phyloP scores from a whole-genome alignment of 495 filamentous ascomycete species.

The Podospora fimiseda region DNA sequence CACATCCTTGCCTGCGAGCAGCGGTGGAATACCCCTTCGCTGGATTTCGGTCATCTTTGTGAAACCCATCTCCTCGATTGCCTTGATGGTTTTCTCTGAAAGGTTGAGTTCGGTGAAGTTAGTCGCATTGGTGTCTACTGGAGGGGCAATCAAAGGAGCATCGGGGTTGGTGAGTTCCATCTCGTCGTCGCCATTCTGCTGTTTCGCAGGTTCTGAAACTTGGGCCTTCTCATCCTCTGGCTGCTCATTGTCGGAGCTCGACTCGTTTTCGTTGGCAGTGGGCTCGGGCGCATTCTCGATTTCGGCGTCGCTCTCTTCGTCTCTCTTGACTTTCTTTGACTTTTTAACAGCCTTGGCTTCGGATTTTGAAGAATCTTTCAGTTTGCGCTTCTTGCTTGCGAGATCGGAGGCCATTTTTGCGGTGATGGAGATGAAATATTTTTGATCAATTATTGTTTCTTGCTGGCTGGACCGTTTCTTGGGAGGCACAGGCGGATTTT shows the following conservation, averaged over 20 bases:
- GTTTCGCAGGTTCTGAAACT: constrained; percentile 10
- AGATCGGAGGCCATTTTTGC: constrained; percentile 35
- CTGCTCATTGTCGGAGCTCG: constrained; percentile 17
- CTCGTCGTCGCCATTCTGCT: constrained; percentile 18
- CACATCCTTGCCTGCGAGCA: constrained; percentile 87
- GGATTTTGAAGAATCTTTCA: constrained; percentile 32
- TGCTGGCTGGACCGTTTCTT: no score
- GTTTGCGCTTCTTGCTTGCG: constrained; percentile 42
- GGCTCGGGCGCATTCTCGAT: constrained; percentile 10
- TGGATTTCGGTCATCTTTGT: constrained; percentile 96
- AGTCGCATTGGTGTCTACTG: constrained; percentile 29
- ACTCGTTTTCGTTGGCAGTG: constrained; percentile 12
- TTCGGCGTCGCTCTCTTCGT: constrained; percentile 21
- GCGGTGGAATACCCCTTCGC: constrained; percentile 74
- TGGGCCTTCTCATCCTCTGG: constrained; percentile 20
- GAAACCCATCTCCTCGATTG: constrained; percentile 86
- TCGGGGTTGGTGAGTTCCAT: constrained; percentile 9
- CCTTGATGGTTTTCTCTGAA: constrained; percentile 79
- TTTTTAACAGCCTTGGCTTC: constrained; percentile 21
- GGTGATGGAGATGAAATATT: not conserved
- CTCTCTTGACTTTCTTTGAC: constrained; percentile 25
- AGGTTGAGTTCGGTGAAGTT: constrained; percentile 77
- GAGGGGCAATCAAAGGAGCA: constrained; percentile 25
- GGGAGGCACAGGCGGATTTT: constrained; percentile 1
- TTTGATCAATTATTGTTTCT: no score